Base-by-base conservation (phyloP, 306 rosid genomes). In the Arachis stenosperma region DNA sequence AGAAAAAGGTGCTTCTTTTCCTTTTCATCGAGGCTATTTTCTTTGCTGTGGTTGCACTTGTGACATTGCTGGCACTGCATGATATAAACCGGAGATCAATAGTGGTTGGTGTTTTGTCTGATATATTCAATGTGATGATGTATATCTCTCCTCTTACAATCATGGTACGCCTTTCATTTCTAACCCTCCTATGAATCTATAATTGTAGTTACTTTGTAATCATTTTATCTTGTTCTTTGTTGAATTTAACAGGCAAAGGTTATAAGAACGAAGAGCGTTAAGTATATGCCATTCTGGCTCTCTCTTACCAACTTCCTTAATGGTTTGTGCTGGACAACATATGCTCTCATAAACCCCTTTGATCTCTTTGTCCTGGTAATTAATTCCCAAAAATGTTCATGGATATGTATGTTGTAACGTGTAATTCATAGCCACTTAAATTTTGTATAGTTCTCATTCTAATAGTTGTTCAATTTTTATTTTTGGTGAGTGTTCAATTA, bases 291-390 rank as follows among this genome's bases (percentile, higher is more conserved):
- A 5, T 82, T 87, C 48, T 66, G 51, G 60, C 90, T 89, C 3
- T 87, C 92, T 7, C 2, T 87, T 40, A 14, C 92, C 17, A 81
- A 82, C 79, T 84, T 85, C 68, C 74, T 76, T 8, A 87, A 87
- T 71, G 92, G 88, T 22, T 1, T 30, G 40, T 13, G 77, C 30
- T 89, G 96, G 92, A 85, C 92, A 5, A 47, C 86, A 12, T 89
- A 83, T 78, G 87, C 96, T 44, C 88, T 91, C 37, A 77, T 91
- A 75, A 65, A 82, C 37, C 84, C 81, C 9, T 57, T 87, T 2
- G 97, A 91, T 69, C 22, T 81, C 61, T 89, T n/a, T 39, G 17
- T 91, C 10, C 48, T 91, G 89, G 95, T 89, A 86, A 48, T 17
- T 85, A 79, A 8, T 54, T 42, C 0, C 4, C 11, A 33, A 33